These are phyloP conservation scores for Aeminium ludgeri DNA, from an alignment of 495 filamentous ascomycete species.

Conservation along the genomic window DNA sequence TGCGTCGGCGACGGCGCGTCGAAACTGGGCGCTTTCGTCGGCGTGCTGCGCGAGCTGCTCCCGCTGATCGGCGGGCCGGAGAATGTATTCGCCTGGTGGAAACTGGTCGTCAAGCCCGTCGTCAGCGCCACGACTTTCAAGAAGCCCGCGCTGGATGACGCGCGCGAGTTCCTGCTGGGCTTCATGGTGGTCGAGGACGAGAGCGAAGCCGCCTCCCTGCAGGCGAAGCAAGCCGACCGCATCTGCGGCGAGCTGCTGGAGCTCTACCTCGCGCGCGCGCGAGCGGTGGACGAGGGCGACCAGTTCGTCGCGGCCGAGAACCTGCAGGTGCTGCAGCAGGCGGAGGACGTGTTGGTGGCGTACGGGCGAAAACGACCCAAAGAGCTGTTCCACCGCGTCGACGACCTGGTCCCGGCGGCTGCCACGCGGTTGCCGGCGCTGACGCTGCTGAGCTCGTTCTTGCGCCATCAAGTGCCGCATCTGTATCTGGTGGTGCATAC, in stretches of 20 bases:
- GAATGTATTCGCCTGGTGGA: slow-evolving; percentile 48
- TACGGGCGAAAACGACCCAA: slow-evolving; percentile 53
- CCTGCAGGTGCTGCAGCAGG: slow-evolving; percentile 29
- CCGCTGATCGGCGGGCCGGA: slow-evolving; percentile 38
- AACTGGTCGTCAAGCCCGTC: slow-evolving; percentile 40
- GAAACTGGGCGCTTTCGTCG: slow-evolving; percentile 44
- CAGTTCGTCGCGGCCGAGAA: slow-evolving; percentile 29
- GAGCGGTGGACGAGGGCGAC: slow-evolving; percentile 23
- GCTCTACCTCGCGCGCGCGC: slow-evolving; percentile 41
- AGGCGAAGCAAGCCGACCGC: slow-evolving; percentile 25
- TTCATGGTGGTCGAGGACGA: slow-evolving; percentile 43
- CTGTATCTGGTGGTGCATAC: slow-evolving; percentile 51
- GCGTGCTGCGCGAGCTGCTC: slow-evolving; percentile 39
- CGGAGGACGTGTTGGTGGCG: slow-evolving; percentile 36
- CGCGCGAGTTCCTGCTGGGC: slow-evolving; percentile 37
- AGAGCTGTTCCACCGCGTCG: slow-evolving; percentile 42
- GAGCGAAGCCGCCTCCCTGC: slow-evolving; percentile 29
- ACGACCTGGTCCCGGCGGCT: slow-evolving; percentile 41
- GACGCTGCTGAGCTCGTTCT: slow-evolving; percentile 44
- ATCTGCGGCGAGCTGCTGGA: slow-evolving; percentile 38
- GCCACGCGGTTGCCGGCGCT: slow-evolving; percentile 40
- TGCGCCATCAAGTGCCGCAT: slow-evolving; percentile 52
- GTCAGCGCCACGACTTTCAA: slow-evolving; percentile 39
- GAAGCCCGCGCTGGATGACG: slow-evolving; percentile 40
- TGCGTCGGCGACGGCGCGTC: slow-evolving; percentile 35